Base-by-base conservation (phyloP, 169 alveolate species). In the Miamiensis avidus region DNA sequence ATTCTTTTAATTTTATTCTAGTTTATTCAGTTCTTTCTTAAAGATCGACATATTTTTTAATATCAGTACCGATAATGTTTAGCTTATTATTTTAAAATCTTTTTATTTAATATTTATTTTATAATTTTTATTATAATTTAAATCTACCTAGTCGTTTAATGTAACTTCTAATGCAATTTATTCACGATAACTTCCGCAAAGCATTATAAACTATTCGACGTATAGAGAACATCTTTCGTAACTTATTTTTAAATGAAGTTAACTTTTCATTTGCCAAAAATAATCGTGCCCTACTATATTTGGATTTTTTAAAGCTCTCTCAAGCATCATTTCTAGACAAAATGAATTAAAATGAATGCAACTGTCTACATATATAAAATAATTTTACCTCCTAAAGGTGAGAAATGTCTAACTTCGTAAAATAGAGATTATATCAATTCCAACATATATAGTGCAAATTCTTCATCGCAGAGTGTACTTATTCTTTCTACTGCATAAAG, bases 401-500 rank as follows among this genome's bases (percentile, higher is more conserved):
- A 85, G 30, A 81, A 89, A 88, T 89, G 92, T 49, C 89, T 85
- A 82, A 87, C 89, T 81, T 92, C 95, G 83, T 83, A 92, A 31
- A 92, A 74, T 31, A 92, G 32, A 34, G 91, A 89, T 82, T 94
- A 85, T 26, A 93, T 81, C 32, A 94, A 89, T 74, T 94, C 89
- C 27, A 92, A 88, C 93, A 91, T 91, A 74, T 90, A 91, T 29
- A 94, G 84, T 28, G 94, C 82, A 26, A 94, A 75, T 72, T 94
- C 95, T 83, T 92, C 97, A 78, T 94, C 97, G 28, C 92, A 78
- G 31, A 94, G 73, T 34, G 88, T 85, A 29, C 90, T 83, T 0
- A 94, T 88, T 84, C 95, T 91, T 28, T 85, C 87, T 1, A 89
- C 94, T 0, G 97, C 97, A 88, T 92, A 94, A 15, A 87, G 74